Evolutionary conservation across 805 yeast species (phyloP).

Genomic region (Cyberlindnera euphorbiiphila): DNA sequence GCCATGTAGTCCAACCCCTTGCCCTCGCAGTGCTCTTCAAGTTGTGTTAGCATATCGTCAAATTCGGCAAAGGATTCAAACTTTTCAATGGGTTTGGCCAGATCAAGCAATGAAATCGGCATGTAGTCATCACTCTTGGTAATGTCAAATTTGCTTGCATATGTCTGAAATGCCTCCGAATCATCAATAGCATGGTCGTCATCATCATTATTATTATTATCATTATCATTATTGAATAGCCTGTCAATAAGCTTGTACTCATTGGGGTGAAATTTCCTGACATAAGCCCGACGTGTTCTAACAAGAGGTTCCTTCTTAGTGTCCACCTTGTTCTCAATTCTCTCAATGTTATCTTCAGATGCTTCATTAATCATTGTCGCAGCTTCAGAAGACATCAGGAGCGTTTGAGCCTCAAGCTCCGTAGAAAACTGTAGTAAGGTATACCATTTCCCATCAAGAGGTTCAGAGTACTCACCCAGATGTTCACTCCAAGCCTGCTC

Average conservation of each 20-base stretch:
- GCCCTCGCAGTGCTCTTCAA: constrained; percentile 27
- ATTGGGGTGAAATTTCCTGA: too few relatives aligned
- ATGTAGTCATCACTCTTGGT: constrained; percentile 1
- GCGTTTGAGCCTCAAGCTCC: constrained; percentile 3
- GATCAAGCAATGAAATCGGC: constrained; percentile 19
- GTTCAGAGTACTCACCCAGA: not conserved
- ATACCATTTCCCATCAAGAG: constrained; percentile 2
- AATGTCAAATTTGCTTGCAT: constrained; percentile 13
- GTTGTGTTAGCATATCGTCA: constrained; percentile 38
- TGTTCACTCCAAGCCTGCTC: constrained; percentile 9
- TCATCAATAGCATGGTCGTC: constrained; percentile 8
- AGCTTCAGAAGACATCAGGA: not conserved
- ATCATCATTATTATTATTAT: not conserved
- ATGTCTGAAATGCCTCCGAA: constrained; percentile 14
- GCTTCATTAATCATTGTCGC: constrained; percentile 2
- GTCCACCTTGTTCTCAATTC: too few relatives aligned
- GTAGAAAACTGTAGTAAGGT: constrained; percentile 12
- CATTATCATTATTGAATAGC: not conserved
- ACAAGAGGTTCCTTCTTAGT: too few relatives aligned
- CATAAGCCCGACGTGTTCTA: too few relatives aligned
- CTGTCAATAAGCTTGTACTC: not conserved
- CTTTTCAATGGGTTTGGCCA: constrained; percentile 26
- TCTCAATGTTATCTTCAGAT: not conserved
- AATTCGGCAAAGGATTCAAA: constrained; percentile 30
- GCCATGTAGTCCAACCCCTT: constrained; percentile 20